Evolutionary conservation across 2,329 filamentous ascomycete genomes (phyloP).

Genomic region (Graphiopsis chlorocephala): DNA sequence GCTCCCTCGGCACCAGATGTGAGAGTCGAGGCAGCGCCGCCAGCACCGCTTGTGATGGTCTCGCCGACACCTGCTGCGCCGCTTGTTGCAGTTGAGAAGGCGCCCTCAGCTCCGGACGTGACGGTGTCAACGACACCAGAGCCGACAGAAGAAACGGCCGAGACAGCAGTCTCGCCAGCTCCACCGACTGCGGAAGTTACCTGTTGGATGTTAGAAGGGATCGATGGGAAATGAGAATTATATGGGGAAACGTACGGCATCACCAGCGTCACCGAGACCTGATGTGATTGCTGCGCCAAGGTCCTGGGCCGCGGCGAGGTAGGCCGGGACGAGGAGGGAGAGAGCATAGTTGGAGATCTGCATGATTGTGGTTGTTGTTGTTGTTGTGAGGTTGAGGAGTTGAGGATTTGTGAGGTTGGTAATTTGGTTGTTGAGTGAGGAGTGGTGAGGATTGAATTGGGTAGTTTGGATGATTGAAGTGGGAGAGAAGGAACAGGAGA

Average conservation of each 20-base stretch:
- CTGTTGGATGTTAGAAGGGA: background rate
- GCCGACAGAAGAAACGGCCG: background rate
- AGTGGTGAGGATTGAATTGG: background rate
- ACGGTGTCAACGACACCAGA: background rate
- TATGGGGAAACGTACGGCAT: background rate
- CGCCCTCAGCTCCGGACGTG: constrained; percentile 1
- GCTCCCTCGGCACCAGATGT: constrained; percentile 17
- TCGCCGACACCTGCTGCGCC: constrained; percentile 2
- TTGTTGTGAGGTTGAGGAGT: background rate
- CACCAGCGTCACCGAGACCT: constrained; percentile 9
- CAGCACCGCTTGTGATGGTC: background rate
- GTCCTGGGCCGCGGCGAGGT: constrained; percentile 22
- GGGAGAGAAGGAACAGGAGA: background rate
- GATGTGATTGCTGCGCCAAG: background rate
- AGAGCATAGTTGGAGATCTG: constrained; percentile 21
- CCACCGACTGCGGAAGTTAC: constrained; percentile 8
- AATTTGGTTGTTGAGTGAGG: constrained; percentile 1
- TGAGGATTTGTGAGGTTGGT: background rate
- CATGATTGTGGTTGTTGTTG: constrained; percentile 19
- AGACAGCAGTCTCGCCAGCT: constrained; percentile 1
- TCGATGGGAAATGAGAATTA: background rate
- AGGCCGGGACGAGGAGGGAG: constrained; percentile 23
- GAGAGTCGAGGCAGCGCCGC: constrained; percentile 18
- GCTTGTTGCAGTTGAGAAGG: background rate
- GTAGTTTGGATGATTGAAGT: background rate